A percentile compares a stretch with the other conserved stretches of the same genome.
phyloP scores from a whole-genome alignment of 2,329 filamentous ascomycete species.

The Arthrobotrys musiformis region DNA sequence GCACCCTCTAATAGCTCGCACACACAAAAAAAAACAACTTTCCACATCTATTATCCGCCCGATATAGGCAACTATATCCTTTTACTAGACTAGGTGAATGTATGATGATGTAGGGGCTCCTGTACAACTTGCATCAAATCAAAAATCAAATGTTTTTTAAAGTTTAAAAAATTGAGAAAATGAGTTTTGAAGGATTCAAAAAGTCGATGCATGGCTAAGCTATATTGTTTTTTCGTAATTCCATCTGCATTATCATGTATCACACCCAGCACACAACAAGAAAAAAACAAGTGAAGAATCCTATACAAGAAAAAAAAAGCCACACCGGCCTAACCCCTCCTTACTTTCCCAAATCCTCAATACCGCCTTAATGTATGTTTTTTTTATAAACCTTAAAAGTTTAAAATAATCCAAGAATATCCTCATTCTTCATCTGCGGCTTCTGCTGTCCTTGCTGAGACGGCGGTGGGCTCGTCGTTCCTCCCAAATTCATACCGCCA shows the following conservation, averaged over 20 bases:
- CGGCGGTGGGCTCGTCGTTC: constrained; percentile 71
- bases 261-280: not conserved
- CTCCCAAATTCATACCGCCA: constrained; percentile 79
- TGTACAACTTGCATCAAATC: not conserved
- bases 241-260: constrained; percentile 10
- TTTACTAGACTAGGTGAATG: not conserved
- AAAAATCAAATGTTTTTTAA: not conserved
- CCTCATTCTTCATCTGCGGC: constrained; percentile 68
- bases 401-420: constrained; percentile 71
- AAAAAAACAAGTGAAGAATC: not conserved
- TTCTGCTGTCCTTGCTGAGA: constrained; percentile 65
- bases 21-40: no score
- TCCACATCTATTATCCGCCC: not conserved
- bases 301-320: constrained; percentile 3
- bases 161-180: not conserved
- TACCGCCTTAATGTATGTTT: not conserved
- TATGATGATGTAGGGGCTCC: not conserved
- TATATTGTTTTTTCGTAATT: constrained; percentile 1
- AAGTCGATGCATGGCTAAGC: not conserved
- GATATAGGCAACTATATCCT: not conserved
- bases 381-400: no score
- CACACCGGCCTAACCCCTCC: not conserved
- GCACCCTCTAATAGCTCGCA: not conserved
- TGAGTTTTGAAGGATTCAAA: not conserved
- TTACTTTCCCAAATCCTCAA: not conserved